Evolutionary conservation across 495 filamentous ascomycete species (phyloP), one percentile per base, ranked within the genome.

Genomic region (Aspergillus saccharolyticus): DNA sequence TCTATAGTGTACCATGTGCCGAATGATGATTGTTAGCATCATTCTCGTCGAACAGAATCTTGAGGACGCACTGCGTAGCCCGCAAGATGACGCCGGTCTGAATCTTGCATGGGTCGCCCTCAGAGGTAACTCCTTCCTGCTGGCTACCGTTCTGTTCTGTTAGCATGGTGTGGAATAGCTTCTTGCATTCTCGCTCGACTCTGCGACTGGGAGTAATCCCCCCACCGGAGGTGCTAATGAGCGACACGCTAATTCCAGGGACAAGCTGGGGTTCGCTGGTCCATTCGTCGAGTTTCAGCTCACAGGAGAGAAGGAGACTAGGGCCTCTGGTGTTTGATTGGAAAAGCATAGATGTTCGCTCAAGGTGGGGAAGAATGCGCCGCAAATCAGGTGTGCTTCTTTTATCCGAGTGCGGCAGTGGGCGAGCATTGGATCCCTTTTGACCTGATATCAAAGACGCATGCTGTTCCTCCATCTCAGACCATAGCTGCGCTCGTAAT

Each of bases 321-420:
- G 59, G 61, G 9, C 54, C 49, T 25, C 33, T 60, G 16, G 20
- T 39, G 4, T 63, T 67, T 4, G 65, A 58, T 21, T 64, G 60
- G 49, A 81, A 69, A n/a, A 71, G 54, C 66, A 80, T 72, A 0
- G 64, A 68, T 28, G 68, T 71, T 10, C 73, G 71, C 42, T 76
- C 71, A 1, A 79, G 63, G 49, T 78, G 73, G 1, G 73, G 67
- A 5, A 73, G 39, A 7, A 75, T 56, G 8, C 57, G 64, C 33
- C 68, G 66, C n/a, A 76, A 45, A 39, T 71, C 65, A 21, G 66
- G 58, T 33, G 53, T 33, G 47, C n/a, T n/a, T 21, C 18, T 47
- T 22, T 50, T 21, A 16, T 24, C 56, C 4, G 48, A 21, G 24
- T 1, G 33, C 14, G 8, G 5, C 46, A 18, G 30, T 51, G 33